phyloP scores from a whole-genome alignment of 331 rosid genomes.

The Phaseolus coccineus region DNA sequence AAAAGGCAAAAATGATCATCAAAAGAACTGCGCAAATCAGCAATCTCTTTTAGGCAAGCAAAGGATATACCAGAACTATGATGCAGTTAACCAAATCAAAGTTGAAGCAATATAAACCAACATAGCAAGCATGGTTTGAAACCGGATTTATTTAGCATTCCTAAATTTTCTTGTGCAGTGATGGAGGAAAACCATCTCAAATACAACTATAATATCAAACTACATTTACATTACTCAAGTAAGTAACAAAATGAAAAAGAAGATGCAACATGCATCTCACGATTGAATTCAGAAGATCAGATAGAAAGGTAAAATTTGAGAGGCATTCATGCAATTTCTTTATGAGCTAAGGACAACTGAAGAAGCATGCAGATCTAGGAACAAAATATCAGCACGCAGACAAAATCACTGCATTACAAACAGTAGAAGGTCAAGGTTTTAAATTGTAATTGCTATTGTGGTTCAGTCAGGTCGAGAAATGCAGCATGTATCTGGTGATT shows the following conservation, averaged over 20 bases:
- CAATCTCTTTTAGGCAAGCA: background rate
- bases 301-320: background rate
- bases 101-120: no score
- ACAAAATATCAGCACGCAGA: background rate
- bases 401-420: constrained; percentile 1
- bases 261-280: background rate
- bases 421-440: no score
- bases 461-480: no score
- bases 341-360: background rate
- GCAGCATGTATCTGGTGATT: no score
- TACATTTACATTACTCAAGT: background rate
- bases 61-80: background rate
- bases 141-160: background rate
- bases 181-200: background rate
- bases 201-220: background rate
- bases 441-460: no score
- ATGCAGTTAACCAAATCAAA: background rate
- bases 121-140: background rate
- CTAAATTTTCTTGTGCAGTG: background rate
- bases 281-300: background rate
- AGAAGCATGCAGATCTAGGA: constrained; percentile 2
- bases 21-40: background rate
- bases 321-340: background rate
- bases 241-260: background rate
- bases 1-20: background rate